These are phyloP conservation scores for Neurospora sp. DNA, from an alignment of 2,329 filamentous ascomycete genomes.

Conservation along the genomic window DNA sequence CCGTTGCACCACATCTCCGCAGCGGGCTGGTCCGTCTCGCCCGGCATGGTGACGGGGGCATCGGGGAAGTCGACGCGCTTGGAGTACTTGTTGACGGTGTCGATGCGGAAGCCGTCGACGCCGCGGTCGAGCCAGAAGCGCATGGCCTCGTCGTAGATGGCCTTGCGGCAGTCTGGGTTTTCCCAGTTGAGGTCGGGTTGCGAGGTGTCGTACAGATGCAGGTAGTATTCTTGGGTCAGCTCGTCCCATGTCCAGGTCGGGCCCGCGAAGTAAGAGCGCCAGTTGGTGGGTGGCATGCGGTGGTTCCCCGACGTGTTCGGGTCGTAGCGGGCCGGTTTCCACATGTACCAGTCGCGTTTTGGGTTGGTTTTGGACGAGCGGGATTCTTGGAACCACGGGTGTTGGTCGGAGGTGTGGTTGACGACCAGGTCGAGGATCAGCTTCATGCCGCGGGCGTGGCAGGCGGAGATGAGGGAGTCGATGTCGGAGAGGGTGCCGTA, in stretches of 20 bases:
- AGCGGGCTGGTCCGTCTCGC: slow-evolving; percentile 39
- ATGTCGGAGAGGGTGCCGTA: slow-evolving; percentile 60
- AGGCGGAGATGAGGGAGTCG: slow-evolving; percentile 48
- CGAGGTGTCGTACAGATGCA: slow-evolving; percentile 58
- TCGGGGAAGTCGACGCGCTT: slow-evolving; percentile 49
- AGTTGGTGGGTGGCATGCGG: slow-evolving; percentile 65
- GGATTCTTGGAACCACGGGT: slow-evolving; percentile 62
- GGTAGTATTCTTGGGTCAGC: slow-evolving; percentile 61
- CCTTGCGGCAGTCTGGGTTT: slow-evolving; percentile 53
- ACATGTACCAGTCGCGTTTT: slow-evolving; percentile 48
- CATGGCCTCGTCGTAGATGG: slow-evolving; percentile 63
- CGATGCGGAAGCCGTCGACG: slow-evolving; percentile 65
- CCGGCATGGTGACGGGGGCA: slow-evolving; percentile 41
- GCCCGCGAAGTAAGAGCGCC: slow-evolving; percentile 50
- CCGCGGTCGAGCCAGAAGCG: slow-evolving; percentile 71
- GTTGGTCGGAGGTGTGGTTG: slow-evolving; percentile 65
- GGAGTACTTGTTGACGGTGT: slow-evolving; percentile 65
- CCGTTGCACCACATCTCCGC: slow-evolving; percentile 53
- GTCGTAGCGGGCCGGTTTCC: slow-evolving; percentile 29
- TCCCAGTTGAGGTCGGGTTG: slow-evolving; percentile 37
- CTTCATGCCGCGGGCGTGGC: slow-evolving; percentile 54
- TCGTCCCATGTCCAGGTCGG: slow-evolving; percentile 65
- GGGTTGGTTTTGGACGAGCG: slow-evolving; percentile 48
- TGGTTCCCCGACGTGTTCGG: slow-evolving; percentile 40
- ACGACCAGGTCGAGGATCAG: slow-evolving; percentile 68